A percentile compares a stretch with the other conserved stretches of the same genome.
phyloP scores from a whole-genome alignment of 768 basidiomycete species.

The Phlebiopsis gigantea region DNA sequence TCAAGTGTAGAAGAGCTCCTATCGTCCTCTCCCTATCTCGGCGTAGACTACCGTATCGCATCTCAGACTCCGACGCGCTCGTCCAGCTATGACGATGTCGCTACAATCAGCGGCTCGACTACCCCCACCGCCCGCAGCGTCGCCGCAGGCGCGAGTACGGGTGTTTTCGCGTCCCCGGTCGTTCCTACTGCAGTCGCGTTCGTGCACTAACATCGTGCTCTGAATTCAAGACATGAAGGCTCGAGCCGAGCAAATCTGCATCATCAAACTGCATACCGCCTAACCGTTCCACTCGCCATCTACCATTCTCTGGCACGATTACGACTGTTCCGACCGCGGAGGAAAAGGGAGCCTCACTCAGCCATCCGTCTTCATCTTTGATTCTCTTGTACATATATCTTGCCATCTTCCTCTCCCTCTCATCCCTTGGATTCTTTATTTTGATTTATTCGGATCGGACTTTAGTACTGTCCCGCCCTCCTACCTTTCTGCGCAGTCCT shows the following conservation, averaged over 20 bases:
- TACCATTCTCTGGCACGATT: neutral
- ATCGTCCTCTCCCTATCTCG: slow-evolving; percentile 31
- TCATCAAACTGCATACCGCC: neutral
- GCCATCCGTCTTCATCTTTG: neutral
- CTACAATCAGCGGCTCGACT: slow-evolving; percentile 21
- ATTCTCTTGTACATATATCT: neutral
- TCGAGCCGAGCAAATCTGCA: neutral
- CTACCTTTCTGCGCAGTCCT: neutral
- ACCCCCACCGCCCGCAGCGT: slow-evolving; percentile 25
- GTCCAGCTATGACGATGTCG: slow-evolving; percentile 26
- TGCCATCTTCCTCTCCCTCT: neutral
- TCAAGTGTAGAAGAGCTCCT: slow-evolving; percentile 52
- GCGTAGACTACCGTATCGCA: slow-evolving; percentile 18
- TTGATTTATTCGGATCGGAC: slow-evolving; percentile 6
- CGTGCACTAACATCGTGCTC: neutral
- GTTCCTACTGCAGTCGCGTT: slow-evolving; percentile 1
- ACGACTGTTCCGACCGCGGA: neutral
- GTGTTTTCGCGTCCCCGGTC: neutral
- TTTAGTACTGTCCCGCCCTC: neutral
- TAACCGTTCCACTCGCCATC: neutral
- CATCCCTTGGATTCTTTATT: neutral
- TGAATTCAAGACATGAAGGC: neutral
- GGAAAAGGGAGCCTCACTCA: neutral
- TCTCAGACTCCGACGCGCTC: slow-evolving; percentile 24
- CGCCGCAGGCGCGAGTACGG: slow-evolving; percentile 12